Percentiles rank a stretch among this genome's conserved stretches.
These are phyloP conservation scores for Termitomyces titanicus DNA, from an alignment of 768 basidiomycete species.

Conservation along the genomic window DNA sequence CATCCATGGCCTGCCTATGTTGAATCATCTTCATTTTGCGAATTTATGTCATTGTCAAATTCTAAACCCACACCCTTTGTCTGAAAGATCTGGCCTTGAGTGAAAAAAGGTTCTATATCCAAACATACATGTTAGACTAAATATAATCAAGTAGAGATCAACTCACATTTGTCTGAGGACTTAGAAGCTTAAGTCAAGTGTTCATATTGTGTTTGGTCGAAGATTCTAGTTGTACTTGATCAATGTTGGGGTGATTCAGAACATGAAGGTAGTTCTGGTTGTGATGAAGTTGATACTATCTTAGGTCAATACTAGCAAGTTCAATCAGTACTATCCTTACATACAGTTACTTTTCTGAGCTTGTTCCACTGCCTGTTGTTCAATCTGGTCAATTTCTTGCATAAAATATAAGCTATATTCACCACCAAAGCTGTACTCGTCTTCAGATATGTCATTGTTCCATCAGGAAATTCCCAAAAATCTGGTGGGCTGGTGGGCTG, in stretches of 20 bases:
- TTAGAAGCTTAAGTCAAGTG: background rate
- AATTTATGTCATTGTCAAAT: no score
- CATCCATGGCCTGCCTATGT: no score
- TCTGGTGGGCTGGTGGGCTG: no score
- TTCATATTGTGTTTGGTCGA: background rate
- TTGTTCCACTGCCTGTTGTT: background rate
- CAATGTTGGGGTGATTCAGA: background rate
- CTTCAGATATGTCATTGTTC: no score
- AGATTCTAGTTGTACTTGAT: background rate
- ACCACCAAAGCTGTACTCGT: no score
- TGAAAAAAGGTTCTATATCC: background rate
- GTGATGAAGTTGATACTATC: background rate
- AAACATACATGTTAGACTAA: background rate
- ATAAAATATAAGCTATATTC: background rate
- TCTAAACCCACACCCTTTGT: background rate
- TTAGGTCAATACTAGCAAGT: background rate
- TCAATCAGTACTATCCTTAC: background rate
- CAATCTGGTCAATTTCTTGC: background rate
- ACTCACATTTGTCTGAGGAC: background rate
- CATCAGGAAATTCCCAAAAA: no score
- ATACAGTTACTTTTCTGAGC: background rate
- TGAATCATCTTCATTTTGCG: no score
- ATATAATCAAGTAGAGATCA: background rate
- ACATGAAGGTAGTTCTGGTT: background rate
- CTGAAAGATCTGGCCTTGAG: background rate